phyloP scores from a whole-genome alignment of 495 filamentous ascomycete species.

The Xylaria grammica region DNA sequence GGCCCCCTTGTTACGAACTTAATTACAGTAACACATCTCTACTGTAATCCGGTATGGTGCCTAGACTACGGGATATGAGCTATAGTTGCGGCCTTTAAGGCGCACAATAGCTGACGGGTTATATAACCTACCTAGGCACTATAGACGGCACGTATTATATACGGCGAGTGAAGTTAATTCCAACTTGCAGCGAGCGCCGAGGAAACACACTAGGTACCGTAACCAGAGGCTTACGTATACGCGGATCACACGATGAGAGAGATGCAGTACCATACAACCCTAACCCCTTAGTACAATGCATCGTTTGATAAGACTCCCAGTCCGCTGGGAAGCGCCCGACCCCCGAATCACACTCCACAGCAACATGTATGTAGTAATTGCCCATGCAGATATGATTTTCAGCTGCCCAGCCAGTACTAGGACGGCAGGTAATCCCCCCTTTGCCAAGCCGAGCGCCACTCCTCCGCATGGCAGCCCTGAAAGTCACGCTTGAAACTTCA shows the following conservation, averaged over 20 bases:
- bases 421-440: conserved; percentile 9
- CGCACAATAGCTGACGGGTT: no score
- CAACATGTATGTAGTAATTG: conserved; percentile 21
- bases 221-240: no score
- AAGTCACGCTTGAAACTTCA: neutral
- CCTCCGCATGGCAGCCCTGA: conserved; percentile 23
- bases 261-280: conserved; percentile 9
- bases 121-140: no score
- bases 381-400: conserved; percentile 8
- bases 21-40: conserved; percentile 4
- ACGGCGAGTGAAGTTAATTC: no score
- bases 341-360: conserved; percentile 16
- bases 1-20: neutral
- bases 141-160: no score
- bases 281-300: conserved; percentile 14
- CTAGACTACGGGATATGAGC: neutral
- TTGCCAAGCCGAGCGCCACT: conserved; percentile 18
- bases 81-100: conserved; percentile 1
- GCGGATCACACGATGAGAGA: neutral
- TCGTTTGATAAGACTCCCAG: conserved; percentile 20
- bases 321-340: conserved; percentile 17
- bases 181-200: conserved; percentile 1
- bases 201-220: no score
- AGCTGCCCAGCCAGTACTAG: conserved; percentile 20
- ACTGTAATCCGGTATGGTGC: no score